These are phyloP conservation scores for Trichophyton benhamiae DNA, from an alignment of 2,329 filamentous ascomycete genomes.

Conservation along the genomic window DNA sequence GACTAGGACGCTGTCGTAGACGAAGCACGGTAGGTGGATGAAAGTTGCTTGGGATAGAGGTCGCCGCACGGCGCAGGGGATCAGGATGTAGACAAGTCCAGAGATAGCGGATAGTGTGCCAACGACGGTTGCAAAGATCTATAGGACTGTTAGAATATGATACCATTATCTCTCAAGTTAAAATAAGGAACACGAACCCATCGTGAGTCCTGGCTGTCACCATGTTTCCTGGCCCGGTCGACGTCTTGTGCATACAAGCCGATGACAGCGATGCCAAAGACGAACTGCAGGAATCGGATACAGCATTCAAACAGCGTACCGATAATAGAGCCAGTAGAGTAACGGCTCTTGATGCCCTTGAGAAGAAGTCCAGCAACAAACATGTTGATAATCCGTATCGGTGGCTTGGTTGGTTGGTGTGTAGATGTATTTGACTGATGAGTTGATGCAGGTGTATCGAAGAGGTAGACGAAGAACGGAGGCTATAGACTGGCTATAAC, in stretches of 20 bases:
- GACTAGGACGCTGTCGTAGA: conserved; percentile 60
- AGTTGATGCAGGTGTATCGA: no score
- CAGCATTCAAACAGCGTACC: conserved; percentile 21
- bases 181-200: conserved; percentile 47
- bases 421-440: background rate
- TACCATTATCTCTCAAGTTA: background rate
- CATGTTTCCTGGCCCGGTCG: conserved; percentile 38
- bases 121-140: conserved; percentile 62
- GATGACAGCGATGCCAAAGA: conserved; percentile 62
- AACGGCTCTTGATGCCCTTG: conserved; percentile 15
- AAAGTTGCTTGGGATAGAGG: conserved; percentile 21
- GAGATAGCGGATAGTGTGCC: conserved; percentile 55
- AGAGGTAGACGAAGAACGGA: background rate
- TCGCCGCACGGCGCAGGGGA: conserved; percentile 38
- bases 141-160: conserved; percentile 5
- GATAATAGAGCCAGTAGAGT: conserved; percentile 12
- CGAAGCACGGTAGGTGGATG: conserved; percentile 37
- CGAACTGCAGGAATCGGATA: conserved; percentile 64
- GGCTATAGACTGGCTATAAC: background rate
- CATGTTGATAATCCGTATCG: conserved; percentile 5
- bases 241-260: conserved; percentile 68
- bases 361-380: conserved; percentile 14
- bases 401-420: background rate
- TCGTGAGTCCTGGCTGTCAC: conserved; percentile 48
- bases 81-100: conserved; percentile 52